These are phyloP conservation scores for Phytophthora syringae DNA, from an alignment of 352 stramenopile genomes.

Conservation along the genomic window DNA sequence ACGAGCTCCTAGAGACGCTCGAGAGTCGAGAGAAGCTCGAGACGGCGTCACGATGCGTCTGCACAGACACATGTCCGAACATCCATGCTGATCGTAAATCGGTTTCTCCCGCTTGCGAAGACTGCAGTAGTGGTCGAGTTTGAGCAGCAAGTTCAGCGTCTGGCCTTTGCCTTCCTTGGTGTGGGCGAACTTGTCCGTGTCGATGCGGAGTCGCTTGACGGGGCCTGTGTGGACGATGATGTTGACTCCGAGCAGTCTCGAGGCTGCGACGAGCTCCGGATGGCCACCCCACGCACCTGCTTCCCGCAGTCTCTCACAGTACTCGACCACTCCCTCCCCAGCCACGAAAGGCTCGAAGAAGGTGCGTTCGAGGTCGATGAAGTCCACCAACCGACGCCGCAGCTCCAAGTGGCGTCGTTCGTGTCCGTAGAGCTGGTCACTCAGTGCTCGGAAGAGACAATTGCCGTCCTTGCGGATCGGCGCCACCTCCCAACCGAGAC, in stretches of 20 bases:
- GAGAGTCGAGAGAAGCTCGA: slow-evolving; percentile 33
- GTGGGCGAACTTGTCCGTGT: slow-evolving; percentile 38
- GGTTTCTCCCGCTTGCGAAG: slow-evolving; percentile 37
- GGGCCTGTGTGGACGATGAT: slow-evolving; percentile 71
- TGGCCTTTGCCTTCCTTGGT: slow-evolving; percentile 39
- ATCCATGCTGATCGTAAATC: slow-evolving; percentile 36
- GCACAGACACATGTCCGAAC: slow-evolving; percentile 38
- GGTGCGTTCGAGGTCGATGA: slow-evolving; percentile 49
- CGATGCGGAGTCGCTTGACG: slow-evolving; percentile 55
- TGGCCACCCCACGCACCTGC: slow-evolving; percentile 71
- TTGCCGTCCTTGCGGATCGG: slow-evolving; percentile 57
- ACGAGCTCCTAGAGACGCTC: slow-evolving; percentile 22
- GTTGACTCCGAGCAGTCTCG: slow-evolving; percentile 56
- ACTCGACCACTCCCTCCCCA: slow-evolving; percentile 41
- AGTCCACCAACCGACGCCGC: slow-evolving; percentile 57
- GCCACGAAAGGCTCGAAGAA: slow-evolving; percentile 57
- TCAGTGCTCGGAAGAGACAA: slow-evolving; percentile 68
- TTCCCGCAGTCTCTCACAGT: slow-evolving; percentile 59
- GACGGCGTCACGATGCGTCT: slow-evolving; percentile 33
- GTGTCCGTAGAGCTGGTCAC: slow-evolving; percentile 63
- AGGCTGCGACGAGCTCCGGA: slow-evolving; percentile 61
- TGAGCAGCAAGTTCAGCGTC: slow-evolving; percentile 55
- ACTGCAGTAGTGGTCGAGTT: slow-evolving; percentile 62
- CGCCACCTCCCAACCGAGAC: slow-evolving; percentile 45
- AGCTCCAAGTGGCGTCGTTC: slow-evolving; percentile 54